Conservation (phyloP, 352 stramenopile species). For the Phytopythium kandeliae region DNA sequence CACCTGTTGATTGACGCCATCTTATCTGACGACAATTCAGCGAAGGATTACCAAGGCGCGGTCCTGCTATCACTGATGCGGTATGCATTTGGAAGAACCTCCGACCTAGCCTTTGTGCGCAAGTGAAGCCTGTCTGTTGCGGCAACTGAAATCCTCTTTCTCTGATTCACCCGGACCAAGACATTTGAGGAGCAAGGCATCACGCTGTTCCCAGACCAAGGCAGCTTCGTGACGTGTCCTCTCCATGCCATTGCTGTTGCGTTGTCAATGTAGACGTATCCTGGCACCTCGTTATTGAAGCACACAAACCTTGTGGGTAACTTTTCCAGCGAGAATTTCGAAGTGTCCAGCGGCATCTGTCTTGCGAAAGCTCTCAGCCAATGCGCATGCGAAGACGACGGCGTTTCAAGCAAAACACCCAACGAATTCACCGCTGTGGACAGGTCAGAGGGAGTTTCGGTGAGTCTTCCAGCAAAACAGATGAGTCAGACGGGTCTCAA, state of each 20-base stretch:
- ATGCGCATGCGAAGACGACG: neutral
- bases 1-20: conserved; percentile 5
- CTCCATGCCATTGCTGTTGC: conserved; percentile 10
- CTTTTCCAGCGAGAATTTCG: neutral
- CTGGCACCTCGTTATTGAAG: conserved; percentile 3
- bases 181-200: conserved; percentile 18
- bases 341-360: neutral
- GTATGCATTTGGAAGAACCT: conserved; percentile 15
- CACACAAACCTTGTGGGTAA: conserved; percentile 6
- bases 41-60: conserved; percentile 15
- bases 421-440: too few species aligned
- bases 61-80: conserved; percentile 13
- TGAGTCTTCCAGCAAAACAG: too few species aligned
- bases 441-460: too few species aligned
- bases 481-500: conserved; percentile 3
- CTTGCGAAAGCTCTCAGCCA: conserved; percentile 6
- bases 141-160: conserved; percentile 10
- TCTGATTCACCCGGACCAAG: conserved; percentile 16
- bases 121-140: conserved; percentile 14
- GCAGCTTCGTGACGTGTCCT: conserved; percentile 9
- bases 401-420: neutral
- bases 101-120: conserved; percentile 10
- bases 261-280: conserved; percentile 12
- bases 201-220: conserved; percentile 10
- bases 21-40: neutral